Evolutionary conservation across 371 early-diverging fungal species (phyloP).

Genomic region (Entomophthora muscae): DNA sequence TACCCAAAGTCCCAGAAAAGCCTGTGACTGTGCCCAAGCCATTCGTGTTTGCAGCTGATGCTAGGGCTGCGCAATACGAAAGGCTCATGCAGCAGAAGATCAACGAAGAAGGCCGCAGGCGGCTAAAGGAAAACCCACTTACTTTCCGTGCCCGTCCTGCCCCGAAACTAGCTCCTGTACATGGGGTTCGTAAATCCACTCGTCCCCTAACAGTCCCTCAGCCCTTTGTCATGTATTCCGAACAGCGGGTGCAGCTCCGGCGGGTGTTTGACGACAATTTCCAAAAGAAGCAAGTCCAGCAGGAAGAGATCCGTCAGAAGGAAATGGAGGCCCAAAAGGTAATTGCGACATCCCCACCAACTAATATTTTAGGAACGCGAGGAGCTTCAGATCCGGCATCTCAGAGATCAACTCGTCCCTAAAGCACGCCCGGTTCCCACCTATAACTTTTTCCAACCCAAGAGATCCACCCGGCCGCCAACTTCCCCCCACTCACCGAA

Average conservation of each 20-base stretch:
- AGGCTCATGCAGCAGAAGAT: background rate
- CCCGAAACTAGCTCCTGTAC: background rate
- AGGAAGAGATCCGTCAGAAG: background rate
- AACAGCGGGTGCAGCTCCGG: background rate
- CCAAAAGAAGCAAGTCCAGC: background rate
- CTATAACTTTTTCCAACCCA: background rate
- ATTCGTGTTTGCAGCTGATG: background rate
- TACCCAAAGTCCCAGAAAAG: background rate
- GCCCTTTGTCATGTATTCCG: background rate
- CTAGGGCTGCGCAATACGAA: background rate
- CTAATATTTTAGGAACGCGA: background rate
- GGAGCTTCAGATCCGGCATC: background rate
- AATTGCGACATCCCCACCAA: background rate
- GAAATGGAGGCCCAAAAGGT: background rate
- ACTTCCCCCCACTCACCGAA: background rate
- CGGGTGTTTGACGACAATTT: background rate
- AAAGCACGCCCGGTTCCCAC: background rate
- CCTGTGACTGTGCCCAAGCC: background rate
- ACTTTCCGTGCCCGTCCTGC: background rate
- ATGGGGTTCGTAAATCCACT: background rate
- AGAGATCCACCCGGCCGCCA: background rate
- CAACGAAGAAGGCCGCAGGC: background rate
- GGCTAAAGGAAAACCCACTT: background rate
- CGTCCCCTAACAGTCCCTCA: background rate
- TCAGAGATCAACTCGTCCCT: background rate